Percentiles rank a stretch among this genome's conserved stretches.
phyloP scores from a whole-genome alignment of 768 basidiomycete species.

The Collybia sp. region DNA sequence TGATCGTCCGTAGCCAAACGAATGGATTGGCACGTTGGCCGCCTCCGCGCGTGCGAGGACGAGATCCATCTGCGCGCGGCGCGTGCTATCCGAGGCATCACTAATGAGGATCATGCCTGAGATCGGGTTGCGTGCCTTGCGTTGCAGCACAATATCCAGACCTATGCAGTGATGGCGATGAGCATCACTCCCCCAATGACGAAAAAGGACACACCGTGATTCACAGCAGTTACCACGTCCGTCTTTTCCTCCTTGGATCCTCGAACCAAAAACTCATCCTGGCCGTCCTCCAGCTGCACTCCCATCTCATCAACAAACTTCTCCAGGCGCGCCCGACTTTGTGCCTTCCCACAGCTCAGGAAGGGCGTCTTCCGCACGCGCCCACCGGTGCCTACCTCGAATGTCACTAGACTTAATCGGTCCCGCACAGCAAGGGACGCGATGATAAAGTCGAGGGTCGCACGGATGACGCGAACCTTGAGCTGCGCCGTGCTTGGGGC shows the following conservation, averaged over 20 bases:
- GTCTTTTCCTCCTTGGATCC: constrained; percentile 89
- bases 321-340: constrained; percentile 65
- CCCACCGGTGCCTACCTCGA: constrained; percentile 82
- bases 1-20: constrained; percentile 93
- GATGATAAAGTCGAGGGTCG: constrained; percentile 83
- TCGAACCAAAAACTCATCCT: constrained; percentile 57
- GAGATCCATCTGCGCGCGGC: constrained; percentile 96
- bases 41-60: constrained; percentile 96
- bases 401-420: constrained; percentile 86
- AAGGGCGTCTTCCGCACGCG: constrained; percentile 92
- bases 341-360: constrained; percentile 62
- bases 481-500: constrained; percentile 77
- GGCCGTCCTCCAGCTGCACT: constrained; percentile 31
- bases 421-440: constrained; percentile 74
- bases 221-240: constrained; percentile 98
- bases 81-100: constrained; percentile 87
- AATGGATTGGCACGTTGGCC: constrained; percentile 94
- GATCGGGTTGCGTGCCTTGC: constrained; percentile 86
- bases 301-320: constrained; percentile 77
- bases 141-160: constrained; percentile 90
- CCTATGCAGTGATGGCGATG: constrained; percentile 36
- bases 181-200: background rate
- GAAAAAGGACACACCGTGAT: constrained; percentile 57
- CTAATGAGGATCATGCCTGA: constrained; percentile 92
- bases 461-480: constrained; percentile 85